Evolutionary conservation across 352 stramenopile species (phyloP).

Genomic region (Elongisporangium anandrum): DNA sequence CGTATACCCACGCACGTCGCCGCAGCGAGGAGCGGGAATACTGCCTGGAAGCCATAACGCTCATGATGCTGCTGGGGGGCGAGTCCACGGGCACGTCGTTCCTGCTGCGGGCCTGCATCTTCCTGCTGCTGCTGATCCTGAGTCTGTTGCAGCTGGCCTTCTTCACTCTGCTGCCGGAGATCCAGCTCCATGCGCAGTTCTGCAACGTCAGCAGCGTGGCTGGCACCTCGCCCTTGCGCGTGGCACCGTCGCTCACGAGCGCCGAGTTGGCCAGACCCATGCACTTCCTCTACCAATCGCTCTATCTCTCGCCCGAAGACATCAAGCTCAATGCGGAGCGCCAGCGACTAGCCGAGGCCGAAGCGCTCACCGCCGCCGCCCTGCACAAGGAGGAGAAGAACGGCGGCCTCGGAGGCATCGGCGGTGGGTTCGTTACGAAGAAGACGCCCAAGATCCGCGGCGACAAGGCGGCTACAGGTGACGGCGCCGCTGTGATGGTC

Average conservation of each 20-base stretch:
- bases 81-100: slow-evolving; percentile 50
- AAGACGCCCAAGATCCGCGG: slow-evolving; percentile 18
- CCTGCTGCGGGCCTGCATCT: slow-evolving; percentile 62
- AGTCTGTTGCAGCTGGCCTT: slow-evolving; percentile 68
- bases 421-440: not conserved
- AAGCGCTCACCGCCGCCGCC: slow-evolving; percentile 11
- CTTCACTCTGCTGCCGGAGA: slow-evolving; percentile 68
- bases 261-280: slow-evolving; percentile 50
- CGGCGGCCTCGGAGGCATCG: slow-evolving; percentile 4
- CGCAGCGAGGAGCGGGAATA: slow-evolving; percentile 7
- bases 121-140: slow-evolving; percentile 70
- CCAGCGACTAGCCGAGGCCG: slow-evolving; percentile 27
- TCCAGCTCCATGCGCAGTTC: slow-evolving; percentile 52
- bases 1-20: slow-evolving; percentile 2
- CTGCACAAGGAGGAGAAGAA: slow-evolving; percentile 12
- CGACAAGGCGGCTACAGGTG: slow-evolving; percentile 2
- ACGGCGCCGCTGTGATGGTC: not conserved
- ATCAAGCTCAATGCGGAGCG: slow-evolving; percentile 36
- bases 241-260: slow-evolving; percentile 27
- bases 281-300: slow-evolving; percentile 71
- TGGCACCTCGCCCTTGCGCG: slow-evolving; percentile 28
- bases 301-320: slow-evolving; percentile 64
- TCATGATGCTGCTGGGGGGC: slow-evolving; percentile 9
- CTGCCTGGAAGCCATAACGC: slow-evolving; percentile 5
- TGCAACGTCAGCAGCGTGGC: slow-evolving; percentile 55